A percentile compares a stretch with the other conserved stretches of the same genome.
phyloP scores from a whole-genome alignment of 257 asterid genomes.

The Prunella vulgaris region DNA sequence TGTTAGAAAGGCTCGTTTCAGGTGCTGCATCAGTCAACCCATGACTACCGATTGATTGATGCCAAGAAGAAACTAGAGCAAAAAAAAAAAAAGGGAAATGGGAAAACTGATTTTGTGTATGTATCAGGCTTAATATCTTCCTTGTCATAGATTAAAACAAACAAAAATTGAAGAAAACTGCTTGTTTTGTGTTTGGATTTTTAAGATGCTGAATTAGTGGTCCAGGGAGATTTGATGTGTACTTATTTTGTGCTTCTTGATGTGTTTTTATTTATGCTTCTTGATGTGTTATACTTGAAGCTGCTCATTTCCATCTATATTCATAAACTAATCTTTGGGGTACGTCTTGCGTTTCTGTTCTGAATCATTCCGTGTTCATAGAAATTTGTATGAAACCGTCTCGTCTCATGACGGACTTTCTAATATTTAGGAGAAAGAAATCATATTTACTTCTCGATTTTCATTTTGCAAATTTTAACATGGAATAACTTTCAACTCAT shows the following conservation, averaged over 20 bases:
- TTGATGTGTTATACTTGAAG: neutral
- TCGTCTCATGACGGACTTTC: neutral
- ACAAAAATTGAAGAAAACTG: conserved; percentile 41
- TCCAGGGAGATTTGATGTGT: conserved; percentile 42
- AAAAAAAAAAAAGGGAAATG: conserved; percentile 32
- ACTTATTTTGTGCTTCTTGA: conserved; percentile 21
- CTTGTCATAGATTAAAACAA: conserved; percentile 35
- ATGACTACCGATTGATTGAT: conserved; percentile 68
- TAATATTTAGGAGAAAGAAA: no score
- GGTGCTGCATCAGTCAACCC: conserved; percentile 93
- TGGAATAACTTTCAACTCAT: no score
- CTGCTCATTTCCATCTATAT: neutral
- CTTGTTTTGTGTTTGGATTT: conserved; percentile 48
- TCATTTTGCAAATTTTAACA: no score
- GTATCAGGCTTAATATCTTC: conserved; percentile 52
- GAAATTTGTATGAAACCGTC: no score
- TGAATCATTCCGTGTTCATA: neutral
- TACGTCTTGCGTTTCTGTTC: neutral
- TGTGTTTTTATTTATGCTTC: conserved; percentile 24
- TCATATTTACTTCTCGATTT: no score
- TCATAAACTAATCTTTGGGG: no score
- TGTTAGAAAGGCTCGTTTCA: conserved; percentile 93
- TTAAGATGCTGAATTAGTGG: conserved; percentile 45
- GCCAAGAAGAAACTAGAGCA: conserved; percentile 21
- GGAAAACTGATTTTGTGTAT: conserved; percentile 45